Base-by-base conservation (phyloP, 2,329 filamentous ascomycete genomes). In the Ophidiomyces ophidiicola region DNA sequence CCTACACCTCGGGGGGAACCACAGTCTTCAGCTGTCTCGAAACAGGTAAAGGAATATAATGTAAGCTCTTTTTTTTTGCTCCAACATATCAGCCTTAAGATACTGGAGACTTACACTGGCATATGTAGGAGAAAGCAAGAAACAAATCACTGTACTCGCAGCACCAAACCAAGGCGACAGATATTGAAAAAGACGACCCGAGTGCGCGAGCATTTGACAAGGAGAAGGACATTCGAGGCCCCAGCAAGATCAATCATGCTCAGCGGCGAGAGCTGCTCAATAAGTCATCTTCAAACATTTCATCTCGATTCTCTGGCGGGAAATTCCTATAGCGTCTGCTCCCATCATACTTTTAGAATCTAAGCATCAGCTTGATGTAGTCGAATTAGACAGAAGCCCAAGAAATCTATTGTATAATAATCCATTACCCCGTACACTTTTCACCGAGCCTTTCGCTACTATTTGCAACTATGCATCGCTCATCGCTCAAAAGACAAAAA, bases 161-260 rank as follows among this genome's bases (percentile, higher is more conserved):
- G 19, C 46, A 48, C 18, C 41, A 47, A 23, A 26, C 32, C 6
- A 40, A 34, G 12, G 15, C 38, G 15, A 12, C 29, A 5, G 32
- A 36, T n/a, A 12, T 23, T 70, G 2, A 70, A 64, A 54, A 78
- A 70, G 88, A 94, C 60, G 87, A 96, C 56, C 88, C 90, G 0
- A 94, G 85, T 59, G 80, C 82, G 60, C 71, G 88, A 44, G 80
- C 76, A 0, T 96, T 96, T 61, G 85, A 94, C 62, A 72, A 78
- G 46, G 84, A 94, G 59, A 96, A 94, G 65, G 90, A 96, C 58
- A 94, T 96, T 76, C 80, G 76, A 26, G 64, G 83, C 2, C 79
- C 80, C 6, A 74, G 76, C 12, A 76, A 74, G 52, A 76, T 94
- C 38, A 80, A 77, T 18, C 67, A 77, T 48, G 70, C 78, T 24